Percentiles rank a stretch among this genome's conserved stretches.
Conservation (phyloP, 78 protist genomes). For the Cavenderia fasciculata region DNA sequence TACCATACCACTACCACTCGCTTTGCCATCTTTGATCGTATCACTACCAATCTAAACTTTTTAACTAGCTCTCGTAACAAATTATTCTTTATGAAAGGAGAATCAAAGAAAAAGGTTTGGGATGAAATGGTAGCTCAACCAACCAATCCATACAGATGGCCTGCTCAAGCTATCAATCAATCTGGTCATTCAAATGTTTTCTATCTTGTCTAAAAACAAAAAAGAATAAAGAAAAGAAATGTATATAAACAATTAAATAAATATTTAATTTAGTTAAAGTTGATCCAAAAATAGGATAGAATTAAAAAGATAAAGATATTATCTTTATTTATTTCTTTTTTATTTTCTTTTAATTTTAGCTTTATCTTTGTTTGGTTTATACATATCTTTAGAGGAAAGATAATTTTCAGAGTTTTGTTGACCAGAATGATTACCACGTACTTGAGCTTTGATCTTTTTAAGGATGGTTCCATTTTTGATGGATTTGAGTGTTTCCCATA, state of each 20-base stretch:
- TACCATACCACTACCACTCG: conserved; percentile 70
- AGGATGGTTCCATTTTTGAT: background rate
- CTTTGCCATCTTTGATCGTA: conserved; percentile 66
- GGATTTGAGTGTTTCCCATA: background rate
- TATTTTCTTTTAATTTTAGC: too few species aligned
- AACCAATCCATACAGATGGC: conserved; percentile 54
- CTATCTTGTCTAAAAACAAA: too few species aligned
- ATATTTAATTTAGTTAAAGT: too few species aligned
- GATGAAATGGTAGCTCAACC: conserved; percentile 49
- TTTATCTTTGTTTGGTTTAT: too few species aligned
- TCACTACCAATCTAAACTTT: conserved; percentile 40
- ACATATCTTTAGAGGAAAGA: too few species aligned
- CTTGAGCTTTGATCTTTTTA: background rate
- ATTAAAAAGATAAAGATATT: too few species aligned
- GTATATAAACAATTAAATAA: too few species aligned
- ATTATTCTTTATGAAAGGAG: conserved; percentile 67
- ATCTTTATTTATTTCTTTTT: too few species aligned
- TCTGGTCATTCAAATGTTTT: conserved; percentile 42
- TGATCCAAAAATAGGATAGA: too few species aligned
- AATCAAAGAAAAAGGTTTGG: conserved; percentile 53
- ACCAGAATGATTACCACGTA: too few species aligned
- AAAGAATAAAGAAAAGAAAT: too few species aligned
- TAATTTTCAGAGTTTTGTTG: too few species aligned
- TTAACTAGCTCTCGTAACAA: background rate
- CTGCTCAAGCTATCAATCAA: conserved; percentile 45